These are phyloP conservation scores for Solanum dulcamara DNA, from an alignment of 257 asterid genomes.

Conservation along the genomic window DNA sequence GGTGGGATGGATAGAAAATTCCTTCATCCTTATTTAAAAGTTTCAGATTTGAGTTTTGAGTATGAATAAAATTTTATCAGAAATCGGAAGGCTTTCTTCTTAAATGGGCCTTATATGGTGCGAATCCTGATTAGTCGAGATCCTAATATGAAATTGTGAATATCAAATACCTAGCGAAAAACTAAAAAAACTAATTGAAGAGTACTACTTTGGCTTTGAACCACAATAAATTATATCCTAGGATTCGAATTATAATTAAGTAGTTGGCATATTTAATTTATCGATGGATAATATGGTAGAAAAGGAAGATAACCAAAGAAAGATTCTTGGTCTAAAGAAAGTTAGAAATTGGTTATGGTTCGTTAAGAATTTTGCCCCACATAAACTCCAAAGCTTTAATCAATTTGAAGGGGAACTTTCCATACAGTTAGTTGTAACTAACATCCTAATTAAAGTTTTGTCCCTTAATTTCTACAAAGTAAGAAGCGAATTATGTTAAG, in stretches of 20 bases:
- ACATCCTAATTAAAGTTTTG: background rate
- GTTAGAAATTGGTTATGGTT: background rate
- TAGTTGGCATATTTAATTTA: constrained; percentile 5
- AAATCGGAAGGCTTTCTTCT: fast-evolving
- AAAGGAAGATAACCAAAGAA: constrained; percentile 2
- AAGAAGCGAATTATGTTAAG: background rate
- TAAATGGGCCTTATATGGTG: background rate
- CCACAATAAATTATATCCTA: background rate
- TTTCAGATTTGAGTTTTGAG: background rate
- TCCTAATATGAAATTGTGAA: background rate
- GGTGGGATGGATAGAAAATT: no score
- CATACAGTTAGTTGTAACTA: background rate
- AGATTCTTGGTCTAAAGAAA: no score
- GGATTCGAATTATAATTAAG: constrained; percentile 1
- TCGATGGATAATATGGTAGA: background rate
- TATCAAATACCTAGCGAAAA: background rate
- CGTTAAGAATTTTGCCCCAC: background rate
- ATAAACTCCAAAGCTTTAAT: background rate
- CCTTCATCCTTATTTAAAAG: background rate
- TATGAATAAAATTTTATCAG: background rate
- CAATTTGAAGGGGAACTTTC: background rate
- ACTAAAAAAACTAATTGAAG: background rate
- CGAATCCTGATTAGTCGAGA: background rate
- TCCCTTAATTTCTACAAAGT: background rate
- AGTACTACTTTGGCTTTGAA: background rate